Evolutionary conservation across 345 rosid genomes (phyloP).

Genomic region (Anastatica hierochuntica): DNA sequence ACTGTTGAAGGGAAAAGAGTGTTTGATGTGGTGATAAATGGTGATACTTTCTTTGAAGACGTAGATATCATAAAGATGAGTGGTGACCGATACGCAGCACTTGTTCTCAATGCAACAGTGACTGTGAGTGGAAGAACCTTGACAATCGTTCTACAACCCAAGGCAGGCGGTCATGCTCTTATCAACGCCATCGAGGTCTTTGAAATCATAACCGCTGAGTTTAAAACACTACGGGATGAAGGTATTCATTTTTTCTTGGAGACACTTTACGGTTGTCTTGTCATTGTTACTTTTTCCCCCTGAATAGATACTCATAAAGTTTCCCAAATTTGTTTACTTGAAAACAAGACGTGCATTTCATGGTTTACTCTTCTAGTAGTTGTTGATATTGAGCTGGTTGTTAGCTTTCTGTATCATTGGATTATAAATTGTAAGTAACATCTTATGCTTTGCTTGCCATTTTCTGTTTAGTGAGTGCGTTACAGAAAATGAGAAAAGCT

Average conservation of each 20-base stretch:
- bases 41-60: constrained; percentile 35
- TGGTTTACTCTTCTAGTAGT: not conserved
- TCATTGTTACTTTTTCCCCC: not conserved
- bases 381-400: not conserved
- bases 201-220: constrained; percentile 61
- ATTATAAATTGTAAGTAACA: not conserved
- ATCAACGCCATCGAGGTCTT: constrained; percentile 87
- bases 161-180: constrained; percentile 49
- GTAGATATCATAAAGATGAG: constrained; percentile 63
- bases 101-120: constrained; percentile 72
- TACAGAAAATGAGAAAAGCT: constrained; percentile 59
- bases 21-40: constrained; percentile 78
- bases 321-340: not conserved
- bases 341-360: not conserved
- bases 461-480: constrained; percentile 52
- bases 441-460: constrained; percentile 15
- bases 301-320: not conserved
- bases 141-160: constrained; percentile 63
- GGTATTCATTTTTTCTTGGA: constrained; percentile 33
- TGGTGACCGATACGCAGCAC: constrained; percentile 57
- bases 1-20: constrained; percentile 60
- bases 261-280: not conserved
- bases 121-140: constrained; percentile 74
- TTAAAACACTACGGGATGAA: constrained; percentile 65
- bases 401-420: not conserved